Base-by-base conservation (phyloP, 2,329 filamentous ascomycete species). In the Scedosporium boydii region DNA sequence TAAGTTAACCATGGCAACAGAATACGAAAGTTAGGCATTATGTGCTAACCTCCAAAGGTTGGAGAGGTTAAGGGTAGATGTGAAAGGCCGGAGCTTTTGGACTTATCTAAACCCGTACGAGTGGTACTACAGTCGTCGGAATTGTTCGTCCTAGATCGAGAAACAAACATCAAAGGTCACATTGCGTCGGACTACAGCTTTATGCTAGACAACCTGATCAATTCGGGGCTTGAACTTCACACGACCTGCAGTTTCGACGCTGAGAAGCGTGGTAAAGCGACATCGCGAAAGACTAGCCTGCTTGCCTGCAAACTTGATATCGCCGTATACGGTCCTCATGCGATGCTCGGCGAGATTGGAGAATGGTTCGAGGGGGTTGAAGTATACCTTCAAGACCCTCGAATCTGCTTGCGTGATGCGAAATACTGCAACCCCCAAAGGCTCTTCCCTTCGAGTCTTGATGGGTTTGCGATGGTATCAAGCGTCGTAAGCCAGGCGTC, bases 381-480 rank as follows among this genome's bases (percentile, higher is more conserved):
- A 0, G 58, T 74, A 0, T 75, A 69, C 57, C 63, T 77, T 0
- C 75, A 76, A 29, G 74, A 77, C 58, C 73, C 74, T 2, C 46
- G 58, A 3, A 61, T 64, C 1, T 72, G 70, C 16, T 63, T 71
- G 34, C 21, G 44, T 3, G 64, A 74, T 9, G 68, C 68, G 1
- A 66, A 12, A 51, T 77, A 76, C 57, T 70, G 68, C 62, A 76
- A 76, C 46, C 74, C 74, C 10, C 74, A 76, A 18, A 65, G 71
- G 0, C 67, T 76, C 1, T 72, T 73, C 0, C 38, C 38, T 10
- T 34, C 53, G 9, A 27, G 27, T 21, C 21, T 42, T 65, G 66
- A 0, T 6, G 59, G 18, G 53, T 62, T 18, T 1, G 56, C 1
- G 2, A 21, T 1, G 2, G 42, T 67, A 0, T 64, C 62, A 0